phyloP scores from a whole-genome alignment of 805 yeast species.

The Kuraishia borneana region DNA sequence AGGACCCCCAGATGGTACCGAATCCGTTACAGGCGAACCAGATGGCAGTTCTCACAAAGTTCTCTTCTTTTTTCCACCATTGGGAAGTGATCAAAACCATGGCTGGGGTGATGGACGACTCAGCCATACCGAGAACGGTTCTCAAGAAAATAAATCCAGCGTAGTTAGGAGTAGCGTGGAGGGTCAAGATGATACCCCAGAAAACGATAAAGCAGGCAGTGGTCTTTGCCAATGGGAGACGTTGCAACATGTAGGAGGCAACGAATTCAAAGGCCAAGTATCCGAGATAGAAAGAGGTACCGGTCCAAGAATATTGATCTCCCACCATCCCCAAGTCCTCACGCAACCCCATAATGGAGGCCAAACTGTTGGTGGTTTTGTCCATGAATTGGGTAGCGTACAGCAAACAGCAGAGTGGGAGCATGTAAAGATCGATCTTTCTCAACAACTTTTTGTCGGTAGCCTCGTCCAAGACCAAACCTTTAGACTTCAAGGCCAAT shows the following conservation, averaged over 20 bases:
- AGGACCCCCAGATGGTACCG: slow-evolving; percentile 32
- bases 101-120: slow-evolving; percentile 42
- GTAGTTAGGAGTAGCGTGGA: slow-evolving; percentile 22
- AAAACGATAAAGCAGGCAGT: slow-evolving; percentile 15
- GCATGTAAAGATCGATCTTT: slow-evolving; percentile 35
- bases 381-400: slow-evolving; percentile 39
- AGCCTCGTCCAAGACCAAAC: slow-evolving; percentile 12
- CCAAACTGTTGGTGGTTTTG: slow-evolving; percentile 24
- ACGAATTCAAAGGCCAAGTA: slow-evolving; percentile 19
- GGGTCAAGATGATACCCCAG: slow-evolving; percentile 21
- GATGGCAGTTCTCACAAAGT: slow-evolving; percentile 25
- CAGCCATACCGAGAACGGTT: slow-evolving; percentile 36
- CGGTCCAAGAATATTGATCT: slow-evolving; percentile 15
- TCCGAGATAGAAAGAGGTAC: slow-evolving; percentile 21
- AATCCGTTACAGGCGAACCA: slow-evolving; percentile 30
- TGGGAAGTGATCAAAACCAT: slow-evolving; percentile 41
- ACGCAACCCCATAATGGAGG: slow-evolving; percentile 23
- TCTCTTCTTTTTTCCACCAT: slow-evolving; percentile 39
- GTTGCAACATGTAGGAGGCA: slow-evolving; percentile 23
- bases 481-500: slow-evolving; percentile 23
- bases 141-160: slow-evolving; percentile 33
- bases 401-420: slow-evolving; percentile 33
- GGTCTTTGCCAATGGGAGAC: slow-evolving; percentile 20
- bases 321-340: slow-evolving; percentile 23
- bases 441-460: slow-evolving; percentile 11